Conservation (phyloP, 306 rosid genomes). For the Chamaecrista fasciculata region DNA sequence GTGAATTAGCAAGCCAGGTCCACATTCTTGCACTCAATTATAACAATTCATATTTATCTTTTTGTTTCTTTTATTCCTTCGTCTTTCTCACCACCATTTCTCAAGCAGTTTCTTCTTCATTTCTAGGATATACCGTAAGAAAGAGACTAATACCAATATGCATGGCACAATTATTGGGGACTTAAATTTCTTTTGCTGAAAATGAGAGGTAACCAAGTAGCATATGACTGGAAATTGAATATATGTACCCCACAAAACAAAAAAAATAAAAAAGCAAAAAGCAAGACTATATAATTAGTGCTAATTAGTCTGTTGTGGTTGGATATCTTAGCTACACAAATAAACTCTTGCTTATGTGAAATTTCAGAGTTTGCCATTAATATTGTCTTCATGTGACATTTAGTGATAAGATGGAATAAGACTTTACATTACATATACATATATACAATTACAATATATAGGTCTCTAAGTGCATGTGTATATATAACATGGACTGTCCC, state of each 20-base stretch:
- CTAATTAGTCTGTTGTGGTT: slow-evolving; percentile 10
- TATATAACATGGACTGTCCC: slow-evolving; percentile 28
- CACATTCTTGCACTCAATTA: slow-evolving; percentile 13
- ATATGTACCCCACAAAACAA: slow-evolving; percentile 30
- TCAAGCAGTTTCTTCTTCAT: neutral
- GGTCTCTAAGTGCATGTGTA: neutral
- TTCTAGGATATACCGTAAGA: slow-evolving; percentile 2
- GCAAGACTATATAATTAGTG: neutral
- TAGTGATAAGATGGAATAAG: slow-evolving; percentile 59
- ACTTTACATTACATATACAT: slow-evolving; percentile 28
- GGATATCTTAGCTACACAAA: slow-evolving; percentile 23
- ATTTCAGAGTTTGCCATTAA: slow-evolving; percentile 27
- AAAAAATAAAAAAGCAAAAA: neutral
- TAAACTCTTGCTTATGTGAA: slow-evolving; percentile 27
- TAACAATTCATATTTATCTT: too few species aligned
- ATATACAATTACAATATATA: slow-evolving; percentile 3
- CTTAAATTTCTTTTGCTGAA: slow-evolving; percentile 14
- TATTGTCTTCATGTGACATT: slow-evolving; percentile 40
- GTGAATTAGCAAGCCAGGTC: neutral
- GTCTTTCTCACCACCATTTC: neutral
- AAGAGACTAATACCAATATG: neutral
- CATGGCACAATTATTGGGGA: slow-evolving; percentile 29
- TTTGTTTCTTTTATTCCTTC: too few species aligned
- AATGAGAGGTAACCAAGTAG: slow-evolving; percentile 25
- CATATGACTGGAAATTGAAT: slow-evolving; percentile 8